Conservation (phyloP, 352 stramenopile species). For the Elongisporangium undulatum region DNA sequence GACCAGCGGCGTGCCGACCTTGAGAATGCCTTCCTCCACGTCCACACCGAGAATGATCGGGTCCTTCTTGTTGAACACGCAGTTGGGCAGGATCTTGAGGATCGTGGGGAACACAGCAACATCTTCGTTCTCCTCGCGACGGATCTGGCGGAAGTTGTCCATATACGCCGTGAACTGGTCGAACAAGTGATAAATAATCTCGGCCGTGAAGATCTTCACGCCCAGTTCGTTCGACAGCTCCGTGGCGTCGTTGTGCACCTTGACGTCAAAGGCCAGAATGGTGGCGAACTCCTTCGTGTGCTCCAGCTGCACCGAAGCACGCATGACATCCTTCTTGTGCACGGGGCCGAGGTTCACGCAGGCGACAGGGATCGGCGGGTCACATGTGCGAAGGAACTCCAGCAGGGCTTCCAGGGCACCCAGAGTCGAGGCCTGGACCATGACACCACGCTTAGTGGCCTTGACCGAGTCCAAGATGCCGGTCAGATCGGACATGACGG, state of each 20-base stretch:
- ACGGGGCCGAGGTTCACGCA: slow-evolving; percentile 97
- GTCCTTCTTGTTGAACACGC: slow-evolving; percentile 99
- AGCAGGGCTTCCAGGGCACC: slow-evolving; percentile 98
- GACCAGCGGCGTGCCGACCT: slow-evolving; percentile 96
- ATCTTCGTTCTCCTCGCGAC: slow-evolving; percentile 89
- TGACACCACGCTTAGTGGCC: slow-evolving; percentile 95
- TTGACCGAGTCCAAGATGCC: slow-evolving; percentile 95
- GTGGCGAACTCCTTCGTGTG: slow-evolving; percentile 96
- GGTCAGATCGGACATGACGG: slow-evolving; percentile 95
- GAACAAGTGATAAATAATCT: slow-evolving; percentile 99
- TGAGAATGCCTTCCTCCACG: slow-evolving; percentile 96
- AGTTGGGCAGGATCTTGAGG: slow-evolving; percentile 96
- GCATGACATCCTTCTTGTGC: slow-evolving; percentile 99
- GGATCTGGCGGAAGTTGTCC: slow-evolving; percentile 91
- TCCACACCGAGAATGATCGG: slow-evolving; percentile 99
- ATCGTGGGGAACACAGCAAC: slow-evolving; percentile 94
- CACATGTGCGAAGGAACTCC: slow-evolving; percentile 95
- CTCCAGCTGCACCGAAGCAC: slow-evolving; percentile 98
- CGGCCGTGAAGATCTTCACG: slow-evolving; percentile 98
- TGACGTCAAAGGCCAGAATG: slow-evolving; percentile 98
- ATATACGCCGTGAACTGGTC: slow-evolving; percentile 99
- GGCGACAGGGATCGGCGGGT: slow-evolving; percentile 92
- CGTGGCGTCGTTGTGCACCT: slow-evolving; percentile 93
- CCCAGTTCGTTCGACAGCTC: slow-evolving; percentile 90
- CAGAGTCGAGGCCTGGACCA: slow-evolving; percentile 98